Base-by-base conservation (phyloP, 2,329 filamentous ascomycete species). In the Parastagonospora avenae region DNA sequence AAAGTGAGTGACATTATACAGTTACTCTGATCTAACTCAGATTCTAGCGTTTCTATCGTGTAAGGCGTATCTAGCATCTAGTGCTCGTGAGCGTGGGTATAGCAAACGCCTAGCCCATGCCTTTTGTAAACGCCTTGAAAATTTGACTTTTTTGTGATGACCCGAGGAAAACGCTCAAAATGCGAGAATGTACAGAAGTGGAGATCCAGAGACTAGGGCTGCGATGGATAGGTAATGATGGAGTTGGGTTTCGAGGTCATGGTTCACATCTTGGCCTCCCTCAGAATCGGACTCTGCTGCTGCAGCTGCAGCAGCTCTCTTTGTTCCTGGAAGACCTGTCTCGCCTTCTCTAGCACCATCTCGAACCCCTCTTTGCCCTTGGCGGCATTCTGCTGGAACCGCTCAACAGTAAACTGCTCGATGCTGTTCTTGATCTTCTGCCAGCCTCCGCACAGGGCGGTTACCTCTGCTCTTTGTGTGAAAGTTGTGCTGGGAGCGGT, bases 341-440 rank as follows among this genome's bases (percentile, higher is more conserved):
- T 81, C 75, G 91, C 96, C 87, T 96, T 96, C 71, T 91, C 90
- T 29, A 99, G 82, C 8, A 99, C 94, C 56, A 88, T 85, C 79
- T 99, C 94, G 71, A 99, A 99, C 1, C 94, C 94, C 76, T 97
- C 92, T 59, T 89, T 87, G 59, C 94, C 94, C 77, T 91, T 92
- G 62, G 82, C 81, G 19, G 94, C 93, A 69, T 99, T 99, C 76
- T 99, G 91, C 62, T 86, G 84, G 79, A 99, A 99, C 47, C 91
- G 82, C 59, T 89, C 89, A 38, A 97, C 89, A 36, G 92, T 89
- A 45, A 90, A 87, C 65, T 97, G 92, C 79, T 99, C 94, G 65
- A 99, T 95, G 72, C 88, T 91, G 77, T 94, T 96, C 81, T 91
- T 94, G 72, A 97, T 92, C 71, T 92, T 91, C 77, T 97, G 91